Evolutionary conservation across 177 flowering plant species (phyloP), one percentile per base, ranked within the genome.

Genomic region (Telopea speciosissima): DNA sequence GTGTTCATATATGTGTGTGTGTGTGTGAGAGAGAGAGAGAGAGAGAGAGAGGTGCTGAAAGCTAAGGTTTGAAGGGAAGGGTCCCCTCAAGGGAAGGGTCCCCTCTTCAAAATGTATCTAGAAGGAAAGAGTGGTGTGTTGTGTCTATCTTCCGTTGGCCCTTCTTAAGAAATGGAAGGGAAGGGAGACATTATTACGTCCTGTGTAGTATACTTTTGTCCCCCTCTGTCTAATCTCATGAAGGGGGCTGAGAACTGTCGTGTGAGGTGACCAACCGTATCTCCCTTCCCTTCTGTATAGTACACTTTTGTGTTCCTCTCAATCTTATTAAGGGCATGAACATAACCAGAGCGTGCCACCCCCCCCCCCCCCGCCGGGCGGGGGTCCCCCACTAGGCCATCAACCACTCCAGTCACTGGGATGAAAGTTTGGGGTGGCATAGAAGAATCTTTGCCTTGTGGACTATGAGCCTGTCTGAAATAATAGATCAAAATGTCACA

Each of bases 151-250:
- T 13, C 71, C 72, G 63, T 79, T 79, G 71, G 70, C 61, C 75
- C 66, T 79, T 71, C 19, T 0, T 69, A 36, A 74, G 68, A 75
- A 74, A 73, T 69, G 49, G 74, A 77, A 83, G 73, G 72, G 65
- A 67, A 28, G 31, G 31, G 66, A 14, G 68, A 33, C 71, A 81
- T 81, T 73, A 84, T 83, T 81, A 36, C 79, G 84, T 85, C 81
- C 74, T 54, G 33, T 69, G 72, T n/a, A 70, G 65, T 14, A 36
- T 61, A 8, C 61, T 33, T 60, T 74, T 78, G 56, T 67, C 69
- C 74, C 73, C 69, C n/a, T 58, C n/a, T 58, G 22, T 58, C 61
- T n/a, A 52, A 58, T 58, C 24, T 58, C 61, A 58, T 9, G 66
- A 66, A 56, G 31, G 60, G 7, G 40, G 9, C 0, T 8, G 40